These are phyloP conservation scores for Sporothrix phasma DNA, from an alignment of 2,329 filamentous ascomycete genomes.

Conservation along the genomic window DNA sequence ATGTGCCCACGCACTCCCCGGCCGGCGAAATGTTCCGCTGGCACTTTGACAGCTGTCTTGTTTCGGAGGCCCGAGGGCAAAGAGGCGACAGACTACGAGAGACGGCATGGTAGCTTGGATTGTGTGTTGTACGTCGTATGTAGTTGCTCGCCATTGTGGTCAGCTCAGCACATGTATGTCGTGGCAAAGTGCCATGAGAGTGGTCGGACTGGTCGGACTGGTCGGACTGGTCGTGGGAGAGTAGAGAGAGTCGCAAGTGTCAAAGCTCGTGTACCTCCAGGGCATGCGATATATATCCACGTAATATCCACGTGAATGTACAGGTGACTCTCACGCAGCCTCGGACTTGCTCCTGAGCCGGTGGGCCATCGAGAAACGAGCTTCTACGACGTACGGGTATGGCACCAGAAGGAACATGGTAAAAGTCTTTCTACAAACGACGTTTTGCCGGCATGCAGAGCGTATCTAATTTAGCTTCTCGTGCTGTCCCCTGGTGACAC, in stretches of 20 bases:
- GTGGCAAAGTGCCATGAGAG: no score
- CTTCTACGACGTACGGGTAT: neutral
- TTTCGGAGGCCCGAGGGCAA: neutral
- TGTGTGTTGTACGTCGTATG: neutral
- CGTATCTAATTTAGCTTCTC: no score
- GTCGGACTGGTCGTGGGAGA: neutral
- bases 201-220: no score
- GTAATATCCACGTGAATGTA: no score
- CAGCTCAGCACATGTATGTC: neutral
- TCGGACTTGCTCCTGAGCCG: neutral
- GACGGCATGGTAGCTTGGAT: neutral
- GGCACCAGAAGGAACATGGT: neutral
- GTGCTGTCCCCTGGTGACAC: no score
- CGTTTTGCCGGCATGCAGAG: no score
- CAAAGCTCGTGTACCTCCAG: neutral
- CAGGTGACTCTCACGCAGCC: neutral
- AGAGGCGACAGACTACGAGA: neutral
- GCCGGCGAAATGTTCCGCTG: neutral
- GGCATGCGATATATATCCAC: neutral
- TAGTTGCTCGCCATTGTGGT: no score
- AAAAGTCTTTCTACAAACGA: no score
- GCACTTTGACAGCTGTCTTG: constrained; percentile 4
- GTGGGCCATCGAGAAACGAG: neutral
- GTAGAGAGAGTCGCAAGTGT: neutral
- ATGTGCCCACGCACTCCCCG: neutral